Evolutionary conservation across 108 stramenopile genomes (phyloP).

Genomic region (Bacterosira constricta): DNA sequence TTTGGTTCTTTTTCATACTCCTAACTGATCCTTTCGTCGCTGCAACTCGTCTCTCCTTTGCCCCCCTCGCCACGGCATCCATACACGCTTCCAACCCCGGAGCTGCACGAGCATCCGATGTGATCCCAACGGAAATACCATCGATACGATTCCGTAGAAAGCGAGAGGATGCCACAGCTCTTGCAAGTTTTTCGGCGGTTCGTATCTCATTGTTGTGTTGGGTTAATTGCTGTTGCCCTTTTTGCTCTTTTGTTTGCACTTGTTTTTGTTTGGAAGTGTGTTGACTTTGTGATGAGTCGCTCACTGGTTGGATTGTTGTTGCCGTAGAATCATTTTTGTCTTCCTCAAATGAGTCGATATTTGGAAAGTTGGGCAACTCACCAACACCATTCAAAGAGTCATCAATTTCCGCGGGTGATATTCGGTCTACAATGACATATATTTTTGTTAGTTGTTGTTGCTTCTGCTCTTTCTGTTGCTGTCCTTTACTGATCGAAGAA

Average conservation of each 20-base stretch:
- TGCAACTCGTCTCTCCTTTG: constrained; percentile 44
- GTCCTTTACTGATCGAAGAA: not conserved
- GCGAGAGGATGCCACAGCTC: constrained; percentile 44
- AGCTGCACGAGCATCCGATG: constrained; percentile 58
- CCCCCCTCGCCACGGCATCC: constrained; percentile 53
- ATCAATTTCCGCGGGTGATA: constrained; percentile 14
- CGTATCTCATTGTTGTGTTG: constrained; percentile 31
- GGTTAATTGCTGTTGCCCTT: not conserved
- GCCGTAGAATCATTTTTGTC: constrained; percentile 2
- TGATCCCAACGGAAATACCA: constrained; percentile 59
- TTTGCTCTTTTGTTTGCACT: constrained; percentile 4
- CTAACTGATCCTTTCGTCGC: not conserved
- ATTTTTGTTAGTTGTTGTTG: constrained; percentile 24
- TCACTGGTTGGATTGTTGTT: not conserved
- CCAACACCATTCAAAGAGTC: not conserved
- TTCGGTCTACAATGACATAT: constrained; percentile 54
- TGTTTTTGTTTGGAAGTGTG: not conserved
- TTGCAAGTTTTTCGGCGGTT: constrained; percentile 41
- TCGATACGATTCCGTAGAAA: constrained; percentile 48
- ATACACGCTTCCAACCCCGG: constrained; percentile 72
- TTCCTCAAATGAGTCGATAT: constrained; percentile 9
- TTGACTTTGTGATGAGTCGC: constrained; percentile 9
- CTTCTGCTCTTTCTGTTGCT: constrained; percentile 2
- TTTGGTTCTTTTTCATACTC: not conserved
- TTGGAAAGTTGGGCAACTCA: constrained; percentile 22